Evolutionary conservation across 2,329 filamentous ascomycete genomes (phyloP), one percentile per base, ranked within the genome.

Genomic region (Cercospora canescens): DNA sequence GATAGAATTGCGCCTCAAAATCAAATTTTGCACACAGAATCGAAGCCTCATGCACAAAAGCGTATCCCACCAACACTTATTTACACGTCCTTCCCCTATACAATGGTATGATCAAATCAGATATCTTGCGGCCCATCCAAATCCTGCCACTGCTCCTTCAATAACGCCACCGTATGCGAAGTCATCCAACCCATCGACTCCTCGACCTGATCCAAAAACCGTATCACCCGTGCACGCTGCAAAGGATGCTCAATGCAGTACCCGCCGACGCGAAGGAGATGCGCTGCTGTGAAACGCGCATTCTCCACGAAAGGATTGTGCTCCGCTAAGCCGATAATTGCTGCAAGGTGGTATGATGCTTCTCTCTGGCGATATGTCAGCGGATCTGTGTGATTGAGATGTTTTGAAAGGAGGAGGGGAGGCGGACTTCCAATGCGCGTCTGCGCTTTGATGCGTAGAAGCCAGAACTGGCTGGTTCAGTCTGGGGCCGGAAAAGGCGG

Each of bases 231-330:
- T 21, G 65, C 48, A 8, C 72, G 66, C 48, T 73, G 72, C 11
- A 63, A 7, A 5, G 39, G 14, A 37, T 70, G 69, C 8, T 61
- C 70, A 24, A 73, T 66, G n/a, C 67, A 70, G 35, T 72, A 71
- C 7, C 72, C 72, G 30, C 67, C 69, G 9, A 66, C 63, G 16
- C 68, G 64, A 6, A 73, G 66, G 41, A 73, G 54, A 48, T 72
- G 72, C 55, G 67, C 65, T 21, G 70, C 70, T 9, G 69, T 71
- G 37, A 72, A 72, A 35, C 69, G 69, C 6, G 72, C 72, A 32
- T 72, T 71, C 45, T 72, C 67, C 11, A 71, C 68, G 41, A 68
- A 68, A 26, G 63, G 62, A 30, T 73, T 73, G 7, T 70, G 71
- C 8, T 69, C 63, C 5, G 72, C 69, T 24, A 73, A 54, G 2